A percentile compares a stretch with the other conserved stretches of the same genome.
phyloP scores from a whole-genome alignment of 257 asterid species.

The Petunia axillaris region DNA sequence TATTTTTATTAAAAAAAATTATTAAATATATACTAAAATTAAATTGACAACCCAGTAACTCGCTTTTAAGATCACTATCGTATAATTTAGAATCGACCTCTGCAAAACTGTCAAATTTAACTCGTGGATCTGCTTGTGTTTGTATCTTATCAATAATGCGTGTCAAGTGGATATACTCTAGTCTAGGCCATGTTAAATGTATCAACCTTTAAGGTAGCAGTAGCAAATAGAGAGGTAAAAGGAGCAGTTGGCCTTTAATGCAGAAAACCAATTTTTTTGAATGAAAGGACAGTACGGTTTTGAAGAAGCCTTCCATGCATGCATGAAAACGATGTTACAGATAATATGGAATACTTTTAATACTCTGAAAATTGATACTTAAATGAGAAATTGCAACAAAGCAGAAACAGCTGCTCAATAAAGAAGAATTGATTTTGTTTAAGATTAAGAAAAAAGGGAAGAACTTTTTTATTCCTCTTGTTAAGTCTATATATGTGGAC shows the following conservation, averaged over 20 bases:
- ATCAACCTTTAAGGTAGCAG: background rate
- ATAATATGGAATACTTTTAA: background rate
- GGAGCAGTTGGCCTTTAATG: background rate
- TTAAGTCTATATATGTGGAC: background rate
- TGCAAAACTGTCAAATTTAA: no score
- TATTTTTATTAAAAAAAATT: no score
- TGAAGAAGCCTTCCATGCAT: background rate
- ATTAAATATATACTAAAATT: no score
- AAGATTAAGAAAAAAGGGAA: background rate
- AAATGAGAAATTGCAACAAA: background rate
- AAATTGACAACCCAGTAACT: no score
- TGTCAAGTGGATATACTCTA: background rate
- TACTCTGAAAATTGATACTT: background rate
- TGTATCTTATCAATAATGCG: background rate
- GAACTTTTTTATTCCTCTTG: background rate
- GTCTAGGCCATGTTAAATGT: constrained; percentile 18
- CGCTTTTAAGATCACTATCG: no score
- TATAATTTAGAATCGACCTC: no score
- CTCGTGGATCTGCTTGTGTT: no score
- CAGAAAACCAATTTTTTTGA: background rate
- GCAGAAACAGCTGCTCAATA: background rate
- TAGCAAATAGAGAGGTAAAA: background rate
- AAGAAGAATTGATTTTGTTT: background rate
- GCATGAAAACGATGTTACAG: background rate
- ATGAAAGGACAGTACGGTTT: constrained; percentile 18